Evolutionary conservation across 2,329 filamentous ascomycete genomes (phyloP).

Genomic region (Verticillium longisporum): DNA sequence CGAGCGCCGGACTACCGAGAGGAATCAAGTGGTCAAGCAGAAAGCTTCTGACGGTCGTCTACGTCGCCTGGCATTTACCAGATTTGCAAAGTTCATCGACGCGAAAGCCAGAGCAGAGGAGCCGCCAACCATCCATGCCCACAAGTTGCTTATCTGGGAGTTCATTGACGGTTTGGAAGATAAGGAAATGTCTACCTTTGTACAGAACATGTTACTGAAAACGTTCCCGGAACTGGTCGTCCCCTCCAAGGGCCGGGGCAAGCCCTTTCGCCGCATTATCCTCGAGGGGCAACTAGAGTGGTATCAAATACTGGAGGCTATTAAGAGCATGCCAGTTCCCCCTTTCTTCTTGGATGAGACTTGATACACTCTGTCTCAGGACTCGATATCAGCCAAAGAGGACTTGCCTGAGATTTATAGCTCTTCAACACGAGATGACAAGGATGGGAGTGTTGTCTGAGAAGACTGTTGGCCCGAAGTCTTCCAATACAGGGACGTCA

Average conservation of each 20-base stretch:
- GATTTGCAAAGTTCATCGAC: neutral
- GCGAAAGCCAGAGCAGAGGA: neutral
- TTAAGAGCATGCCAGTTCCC: constrained; percentile 1
- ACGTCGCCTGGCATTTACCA: neutral
- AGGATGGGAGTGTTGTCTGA: too few species aligned
- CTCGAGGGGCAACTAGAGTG: neutral
- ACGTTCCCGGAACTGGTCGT: neutral
- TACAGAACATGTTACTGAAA: neutral
- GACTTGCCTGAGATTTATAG: too few species aligned
- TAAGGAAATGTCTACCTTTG: neutral
- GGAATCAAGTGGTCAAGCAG: neutral
- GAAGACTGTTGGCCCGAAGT: too few species aligned
- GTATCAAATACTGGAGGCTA: neutral
- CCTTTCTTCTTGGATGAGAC: neutral
- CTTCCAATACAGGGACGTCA: too few species aligned
- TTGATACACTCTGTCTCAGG: neutral
- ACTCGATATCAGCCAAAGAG: neutral
- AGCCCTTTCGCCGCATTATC: neutral
- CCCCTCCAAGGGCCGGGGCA: neutral
- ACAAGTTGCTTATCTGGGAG: constrained; percentile 1
- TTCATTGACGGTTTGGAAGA: constrained; percentile 2
- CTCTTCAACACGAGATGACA: too few species aligned
- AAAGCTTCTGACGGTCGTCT: neutral
- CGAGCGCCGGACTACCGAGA: neutral
- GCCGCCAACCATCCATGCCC: neutral